These are phyloP conservation scores for Bolboschoenus planiculmis DNA, from an alignment of 176 grass and related monocot genomes.

Conservation along the genomic window DNA sequence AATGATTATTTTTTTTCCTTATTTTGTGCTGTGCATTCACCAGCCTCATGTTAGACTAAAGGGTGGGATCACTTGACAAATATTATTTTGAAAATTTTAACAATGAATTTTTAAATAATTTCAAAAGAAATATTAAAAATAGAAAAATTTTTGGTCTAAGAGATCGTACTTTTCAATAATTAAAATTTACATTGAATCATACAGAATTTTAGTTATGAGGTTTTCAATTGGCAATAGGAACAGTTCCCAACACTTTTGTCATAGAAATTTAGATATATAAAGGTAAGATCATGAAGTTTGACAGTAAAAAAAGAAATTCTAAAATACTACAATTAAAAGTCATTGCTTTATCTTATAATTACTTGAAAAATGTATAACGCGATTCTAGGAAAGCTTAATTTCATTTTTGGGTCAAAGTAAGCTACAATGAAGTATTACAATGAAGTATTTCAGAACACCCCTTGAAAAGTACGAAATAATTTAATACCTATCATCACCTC, in stretches of 20 bases:
- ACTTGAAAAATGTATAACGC: background rate
- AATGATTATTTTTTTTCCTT: no score
- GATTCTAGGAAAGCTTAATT: background rate
- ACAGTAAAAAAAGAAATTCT: background rate
- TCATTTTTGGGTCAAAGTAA: background rate
- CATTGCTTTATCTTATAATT: background rate
- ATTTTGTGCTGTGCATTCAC: no score
- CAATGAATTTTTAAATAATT: no score
- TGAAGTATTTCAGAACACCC: background rate
- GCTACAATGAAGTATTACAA: background rate
- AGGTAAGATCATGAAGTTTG: background rate
- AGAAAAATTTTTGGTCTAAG: no score
- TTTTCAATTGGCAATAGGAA: background rate
- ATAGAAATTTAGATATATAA: background rate
- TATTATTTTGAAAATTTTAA: no score
- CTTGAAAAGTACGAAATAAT: background rate
- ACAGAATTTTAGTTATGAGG: no score
- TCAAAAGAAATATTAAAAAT: no score
- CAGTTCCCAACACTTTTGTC: background rate
- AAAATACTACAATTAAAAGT: background rate
- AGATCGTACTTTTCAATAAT: no score
- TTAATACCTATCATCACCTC: background rate
- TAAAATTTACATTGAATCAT: no score
- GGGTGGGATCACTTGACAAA: no score
- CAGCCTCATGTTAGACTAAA: no score